Evolutionary conservation across 2,329 filamentous ascomycete genomes (phyloP).

Genomic region (Hypoxylon sp.): DNA sequence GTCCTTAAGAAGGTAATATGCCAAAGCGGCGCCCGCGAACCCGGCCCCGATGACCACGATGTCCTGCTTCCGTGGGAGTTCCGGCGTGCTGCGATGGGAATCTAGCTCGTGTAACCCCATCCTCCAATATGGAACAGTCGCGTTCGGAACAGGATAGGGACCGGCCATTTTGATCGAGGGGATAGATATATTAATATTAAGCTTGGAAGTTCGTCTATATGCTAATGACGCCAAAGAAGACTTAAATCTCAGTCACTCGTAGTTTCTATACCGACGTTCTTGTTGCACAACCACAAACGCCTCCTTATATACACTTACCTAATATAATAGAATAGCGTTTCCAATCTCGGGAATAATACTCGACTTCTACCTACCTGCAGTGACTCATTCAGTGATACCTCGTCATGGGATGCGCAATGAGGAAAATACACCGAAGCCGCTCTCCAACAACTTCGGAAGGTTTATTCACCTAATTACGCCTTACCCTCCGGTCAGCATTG

Average conservation of each 20-base stretch:
- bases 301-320: neutral
- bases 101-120: slow-evolving; percentile 66
- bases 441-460: neutral
- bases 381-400: slow-evolving; percentile 33
- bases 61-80: slow-evolving; percentile 64
- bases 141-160: slow-evolving; percentile 48
- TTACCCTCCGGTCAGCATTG: slow-evolving; percentile 7
- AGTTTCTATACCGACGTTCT: neutral
- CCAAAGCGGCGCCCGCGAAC: slow-evolving; percentile 66
- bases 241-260: neutral
- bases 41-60: slow-evolving; percentile 69
- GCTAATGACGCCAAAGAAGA: neutral
- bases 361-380: neutral
- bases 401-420: slow-evolving; percentile 34
- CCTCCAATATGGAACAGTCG: slow-evolving; percentile 68
- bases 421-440: slow-evolving; percentile 5
- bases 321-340: neutral
- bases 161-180: slow-evolving; percentile 25
- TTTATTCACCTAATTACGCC: neutral
- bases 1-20: slow-evolving; percentile 62
- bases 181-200: slow-evolving; percentile 19
- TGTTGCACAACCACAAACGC: neutral
- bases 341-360: neutral
- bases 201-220: slow-evolving; percentile 1
- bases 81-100: slow-evolving; percentile 65